Evolutionary conservation across 495 filamentous ascomycete genomes (phyloP).

Genomic region (Penicillium angulare): DNA sequence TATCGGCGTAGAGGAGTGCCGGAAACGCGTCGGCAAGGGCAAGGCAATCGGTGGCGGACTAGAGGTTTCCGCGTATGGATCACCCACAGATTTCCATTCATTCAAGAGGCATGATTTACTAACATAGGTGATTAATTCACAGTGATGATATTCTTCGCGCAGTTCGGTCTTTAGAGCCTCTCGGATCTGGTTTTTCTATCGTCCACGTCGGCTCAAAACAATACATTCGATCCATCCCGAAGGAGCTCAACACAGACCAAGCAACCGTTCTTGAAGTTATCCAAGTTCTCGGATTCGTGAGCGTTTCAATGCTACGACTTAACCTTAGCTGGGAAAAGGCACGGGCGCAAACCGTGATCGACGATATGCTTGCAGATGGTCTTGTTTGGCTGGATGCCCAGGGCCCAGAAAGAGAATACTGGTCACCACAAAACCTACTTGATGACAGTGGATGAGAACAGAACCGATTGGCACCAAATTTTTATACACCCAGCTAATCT

Average conservation of each 20-base stretch:
- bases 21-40: slow-evolving; percentile 67
- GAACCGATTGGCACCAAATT: too few species aligned
- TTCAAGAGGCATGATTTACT: background rate
- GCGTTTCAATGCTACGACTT: slow-evolving; percentile 84
- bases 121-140: background rate
- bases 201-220: slow-evolving; percentile 75
- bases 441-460: slow-evolving; percentile 37
- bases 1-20: slow-evolving; percentile 79
- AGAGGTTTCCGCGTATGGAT: slow-evolving; percentile 65
- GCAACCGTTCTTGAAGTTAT: slow-evolving; percentile 86
- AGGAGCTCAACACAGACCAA: slow-evolving; percentile 95
- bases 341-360: slow-evolving; percentile 81
- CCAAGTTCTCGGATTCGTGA: slow-evolving; percentile 82
- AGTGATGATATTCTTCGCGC: slow-evolving; percentile 91
- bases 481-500: too few species aligned
- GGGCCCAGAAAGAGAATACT: slow-evolving; percentile 87
- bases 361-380: slow-evolving; percentile 86
- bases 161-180: slow-evolving; percentile 80
- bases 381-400: slow-evolving; percentile 95
- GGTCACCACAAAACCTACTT: slow-evolving; percentile 67
- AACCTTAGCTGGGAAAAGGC: slow-evolving; percentile 86
- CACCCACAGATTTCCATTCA: background rate
- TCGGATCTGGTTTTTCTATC: slow-evolving; percentile 84
- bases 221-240: slow-evolving; percentile 90
- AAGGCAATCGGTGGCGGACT: slow-evolving; percentile 65